These are phyloP conservation scores for Recurvomyces mirabilis DNA, from an alignment of 495 filamentous ascomycete genomes.

Conservation along the genomic window DNA sequence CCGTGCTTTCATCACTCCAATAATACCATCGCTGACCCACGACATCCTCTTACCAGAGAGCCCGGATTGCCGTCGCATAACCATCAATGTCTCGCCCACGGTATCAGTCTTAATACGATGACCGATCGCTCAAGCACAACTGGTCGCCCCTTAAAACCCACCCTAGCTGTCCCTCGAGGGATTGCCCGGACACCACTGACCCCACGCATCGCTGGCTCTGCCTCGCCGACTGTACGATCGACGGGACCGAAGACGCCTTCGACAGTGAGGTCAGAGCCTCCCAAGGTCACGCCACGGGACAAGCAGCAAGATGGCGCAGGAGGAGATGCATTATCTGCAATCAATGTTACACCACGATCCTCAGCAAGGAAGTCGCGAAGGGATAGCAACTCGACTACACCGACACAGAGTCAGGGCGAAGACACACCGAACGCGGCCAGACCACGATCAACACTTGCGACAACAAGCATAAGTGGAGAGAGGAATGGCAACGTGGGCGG, in stretches of 20 bases:
- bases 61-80: too few relatives aligned
- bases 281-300: conserved; percentile 16
- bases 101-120: not conserved
- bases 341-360: conserved; percentile 33
- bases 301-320: conserved; percentile 24
- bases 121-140: conserved; percentile 11
- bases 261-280: conserved; percentile 13
- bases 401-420: conserved; percentile 13
- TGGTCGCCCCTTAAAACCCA: conserved; percentile 27
- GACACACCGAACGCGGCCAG: conserved; percentile 18
- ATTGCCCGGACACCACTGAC: conserved; percentile 28
- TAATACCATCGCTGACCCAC: too few relatives aligned
- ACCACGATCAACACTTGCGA: not conserved
- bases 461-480: conserved; percentile 3
- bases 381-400: conserved; percentile 25
- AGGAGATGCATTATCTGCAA: conserved; percentile 24
- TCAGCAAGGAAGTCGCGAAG: conserved; percentile 31
- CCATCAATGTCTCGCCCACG: not conserved
- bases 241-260: conserved; percentile 15
- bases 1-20: too few relatives aligned
- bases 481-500: conserved; percentile 13
- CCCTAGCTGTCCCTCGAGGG: conserved; percentile 28
- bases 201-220: conserved; percentile 26
- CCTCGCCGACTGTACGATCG: conserved; percentile 13
- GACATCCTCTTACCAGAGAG: too few relatives aligned